Percentiles rank a stretch among this genome's conserved stretches.
Conservation (phyloP, 495 filamentous ascomycete genomes). For the Sphaerosporella brunnea region DNA sequence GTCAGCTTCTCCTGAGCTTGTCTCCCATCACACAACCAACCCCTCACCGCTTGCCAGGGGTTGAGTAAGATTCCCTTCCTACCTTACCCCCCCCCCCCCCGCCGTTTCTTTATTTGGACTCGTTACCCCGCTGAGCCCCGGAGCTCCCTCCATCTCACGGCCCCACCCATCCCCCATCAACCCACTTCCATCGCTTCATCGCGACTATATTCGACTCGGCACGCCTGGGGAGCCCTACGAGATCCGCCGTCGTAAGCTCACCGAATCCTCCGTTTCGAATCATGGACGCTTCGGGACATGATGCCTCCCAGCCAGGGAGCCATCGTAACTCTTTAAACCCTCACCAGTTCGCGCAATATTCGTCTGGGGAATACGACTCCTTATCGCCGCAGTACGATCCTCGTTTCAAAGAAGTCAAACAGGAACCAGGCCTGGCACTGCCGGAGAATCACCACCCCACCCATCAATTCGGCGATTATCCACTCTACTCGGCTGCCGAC, state of each 20-base stretch:
- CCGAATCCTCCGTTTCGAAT: neutral
- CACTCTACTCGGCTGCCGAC: neutral
- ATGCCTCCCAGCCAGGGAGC: neutral
- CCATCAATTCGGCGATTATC: slow-evolving; percentile 2
- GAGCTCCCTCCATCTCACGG: neutral
- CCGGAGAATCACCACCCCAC: neutral
- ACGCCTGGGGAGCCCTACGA: neutral
- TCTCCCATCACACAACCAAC: too few relatives aligned
- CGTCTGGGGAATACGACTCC: neutral
- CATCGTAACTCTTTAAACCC: neutral
- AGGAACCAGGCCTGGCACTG: neutral
- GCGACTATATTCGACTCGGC: neutral
- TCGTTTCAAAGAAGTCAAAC: neutral
- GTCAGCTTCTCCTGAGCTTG: too few relatives aligned
- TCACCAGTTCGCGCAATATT: neutral
- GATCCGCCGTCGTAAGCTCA: neutral
- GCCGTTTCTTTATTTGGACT: neutral
- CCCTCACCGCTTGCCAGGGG: too few relatives aligned
- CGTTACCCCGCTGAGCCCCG: neutral
- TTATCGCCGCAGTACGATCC: neutral
- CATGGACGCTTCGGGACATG: neutral
- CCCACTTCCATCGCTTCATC: neutral
- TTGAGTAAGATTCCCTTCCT: neutral
- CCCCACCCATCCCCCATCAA: neutral
- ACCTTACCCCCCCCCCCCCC: neutral